Evolutionary conservation across 164 flowering plant species (phyloP).

Genomic region (Cinnamomum chago): DNA sequence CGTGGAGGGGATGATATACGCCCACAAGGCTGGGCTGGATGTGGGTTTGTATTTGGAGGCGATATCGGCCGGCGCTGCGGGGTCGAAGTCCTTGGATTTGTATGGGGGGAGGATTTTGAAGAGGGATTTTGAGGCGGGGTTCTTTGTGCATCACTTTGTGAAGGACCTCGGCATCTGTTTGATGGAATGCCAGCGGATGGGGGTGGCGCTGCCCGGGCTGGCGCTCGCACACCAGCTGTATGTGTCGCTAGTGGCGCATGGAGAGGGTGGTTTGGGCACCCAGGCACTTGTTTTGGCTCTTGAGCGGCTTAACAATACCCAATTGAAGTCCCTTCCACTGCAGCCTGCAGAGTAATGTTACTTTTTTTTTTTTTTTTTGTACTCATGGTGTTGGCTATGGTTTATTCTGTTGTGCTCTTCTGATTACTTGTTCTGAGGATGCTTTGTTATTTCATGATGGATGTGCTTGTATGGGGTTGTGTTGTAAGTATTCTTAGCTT

Average conservation of each 20-base stretch:
- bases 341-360: neutral
- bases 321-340: slow-evolving; percentile 18
- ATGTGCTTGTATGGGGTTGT: too few relatives aligned
- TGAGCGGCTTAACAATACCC: slow-evolving; percentile 79
- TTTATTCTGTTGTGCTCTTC: too few relatives aligned
- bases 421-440: too few relatives aligned
- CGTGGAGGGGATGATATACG: slow-evolving; percentile 84
- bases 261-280: slow-evolving; percentile 81
- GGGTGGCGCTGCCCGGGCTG: slow-evolving; percentile 78
- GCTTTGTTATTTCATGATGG: too few relatives aligned
- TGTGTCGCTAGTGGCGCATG: slow-evolving; percentile 79
- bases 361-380: neutral
- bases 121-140: slow-evolving; percentile 87
- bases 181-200: slow-evolving; percentile 81
- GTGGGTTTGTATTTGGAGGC: slow-evolving; percentile 54
- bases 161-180: slow-evolving; percentile 94
- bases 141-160: slow-evolving; percentile 83
- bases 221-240: slow-evolving; percentile 93
- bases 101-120: slow-evolving; percentile 66
- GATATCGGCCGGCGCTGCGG: slow-evolving; percentile 79
- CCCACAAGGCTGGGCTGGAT: slow-evolving; percentile 74
- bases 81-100: slow-evolving; percentile 79
- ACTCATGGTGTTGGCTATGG: too few relatives aligned
- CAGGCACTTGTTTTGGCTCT: slow-evolving; percentile 82
- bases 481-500: too few relatives aligned